Percentiles rank a stretch among this genome's conserved stretches.
Conservation (phyloP, 2,329 filamentous ascomycete species). For the Ambrosiella xylebori region DNA sequence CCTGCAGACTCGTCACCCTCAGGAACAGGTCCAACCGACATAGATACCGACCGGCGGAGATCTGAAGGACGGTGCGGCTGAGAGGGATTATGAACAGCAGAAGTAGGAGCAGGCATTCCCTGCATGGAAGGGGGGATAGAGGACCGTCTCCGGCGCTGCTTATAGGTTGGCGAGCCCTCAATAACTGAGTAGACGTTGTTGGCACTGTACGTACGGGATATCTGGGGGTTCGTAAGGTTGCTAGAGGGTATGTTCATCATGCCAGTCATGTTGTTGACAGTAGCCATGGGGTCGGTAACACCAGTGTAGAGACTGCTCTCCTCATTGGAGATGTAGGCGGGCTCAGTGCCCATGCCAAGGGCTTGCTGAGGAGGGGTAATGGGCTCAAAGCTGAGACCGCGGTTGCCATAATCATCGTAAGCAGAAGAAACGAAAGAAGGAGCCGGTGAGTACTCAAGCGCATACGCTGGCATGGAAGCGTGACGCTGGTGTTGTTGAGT, state of each 20-base stretch:
- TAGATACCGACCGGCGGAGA: slow-evolving; percentile 76
- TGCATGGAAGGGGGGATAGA: slow-evolving; percentile 71
- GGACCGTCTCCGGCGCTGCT: slow-evolving; percentile 84
- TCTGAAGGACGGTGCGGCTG: slow-evolving; percentile 61
- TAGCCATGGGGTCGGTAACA: slow-evolving; percentile 67
- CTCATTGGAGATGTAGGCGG: slow-evolving; percentile 95
- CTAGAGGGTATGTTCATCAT: slow-evolving; percentile 84
- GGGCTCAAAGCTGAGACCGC: slow-evolving; percentile 89
- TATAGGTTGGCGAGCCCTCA: slow-evolving; percentile 96
- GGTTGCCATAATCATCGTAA: slow-evolving; percentile 93
- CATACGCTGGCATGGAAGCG: slow-evolving; percentile 94
- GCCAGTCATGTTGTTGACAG: slow-evolving; percentile 61
- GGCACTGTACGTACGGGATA: slow-evolving; percentile 51
- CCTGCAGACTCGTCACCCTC: slow-evolving; percentile 65
- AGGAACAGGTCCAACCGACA: slow-evolving; percentile 56
- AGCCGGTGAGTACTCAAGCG: slow-evolving; percentile 89
- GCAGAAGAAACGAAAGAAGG: slow-evolving; percentile 98
- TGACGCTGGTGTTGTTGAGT: slow-evolving; percentile 76
- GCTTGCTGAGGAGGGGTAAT: slow-evolving; percentile 90
- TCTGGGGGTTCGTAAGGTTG: slow-evolving; percentile 59
- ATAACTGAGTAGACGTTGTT: slow-evolving; percentile 89
- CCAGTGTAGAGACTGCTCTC: slow-evolving; percentile 91
- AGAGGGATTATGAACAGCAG: slow-evolving; percentile 27
- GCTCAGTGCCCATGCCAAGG: slow-evolving; percentile 64
- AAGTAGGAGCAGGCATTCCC: slow-evolving; percentile 45